Evolutionary conservation across 108 stramenopile species (phyloP), one percentile per base, ranked within the genome.

Genomic region (Cylindrotheca fusiformis): DNA sequence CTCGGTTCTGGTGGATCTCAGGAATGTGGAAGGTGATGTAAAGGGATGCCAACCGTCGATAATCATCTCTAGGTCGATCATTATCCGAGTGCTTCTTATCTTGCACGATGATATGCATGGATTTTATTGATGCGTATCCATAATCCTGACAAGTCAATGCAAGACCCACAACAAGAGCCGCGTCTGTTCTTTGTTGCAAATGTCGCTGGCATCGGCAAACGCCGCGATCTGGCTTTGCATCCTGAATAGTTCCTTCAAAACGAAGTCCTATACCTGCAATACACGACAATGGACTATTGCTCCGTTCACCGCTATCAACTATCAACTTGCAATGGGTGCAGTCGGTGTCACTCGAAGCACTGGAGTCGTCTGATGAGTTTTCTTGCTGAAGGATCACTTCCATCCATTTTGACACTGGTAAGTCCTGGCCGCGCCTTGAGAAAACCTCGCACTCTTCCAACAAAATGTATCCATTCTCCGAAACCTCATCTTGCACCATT

Each of bases 1-100:
- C 14, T 14, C 6, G 6, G 10, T 6, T 10, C 36, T 25, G 20
- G 10, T 48, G 33, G 22, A 68, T 22, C 30, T 56, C 48, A 22
- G 77, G 85, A n/a, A 82, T 29, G 3, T 76, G 53, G 59, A 86
- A 68, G 32, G 82, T 81, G 1, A 86, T 63, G 14, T 78, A 24
- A 12, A 86, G 20, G 26, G 80, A 67, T 18, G 69, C 84, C 28
- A 45, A 28, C 4, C 36, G 22, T 8, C 31, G 51, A 5, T 41
- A 10, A 6, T 8, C 60, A 17, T 32, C 63, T 55, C 30, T 46
- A 20, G n/a, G n/a, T 21, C 50, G 32, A 46, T 31, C 21, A n/a
- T 58, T 29, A 49, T 6, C 12, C 6, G 19, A 21, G 46, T 48
- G 8, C 25, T 30, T 36, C 8, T 47, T 22, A 2, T 36, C 49